A percentile compares a stretch with the other conserved stretches of the same genome.
phyloP scores from a whole-genome alignment of 2,329 filamentous ascomycete genomes.

The Ophiostoma triangulosporum region DNA sequence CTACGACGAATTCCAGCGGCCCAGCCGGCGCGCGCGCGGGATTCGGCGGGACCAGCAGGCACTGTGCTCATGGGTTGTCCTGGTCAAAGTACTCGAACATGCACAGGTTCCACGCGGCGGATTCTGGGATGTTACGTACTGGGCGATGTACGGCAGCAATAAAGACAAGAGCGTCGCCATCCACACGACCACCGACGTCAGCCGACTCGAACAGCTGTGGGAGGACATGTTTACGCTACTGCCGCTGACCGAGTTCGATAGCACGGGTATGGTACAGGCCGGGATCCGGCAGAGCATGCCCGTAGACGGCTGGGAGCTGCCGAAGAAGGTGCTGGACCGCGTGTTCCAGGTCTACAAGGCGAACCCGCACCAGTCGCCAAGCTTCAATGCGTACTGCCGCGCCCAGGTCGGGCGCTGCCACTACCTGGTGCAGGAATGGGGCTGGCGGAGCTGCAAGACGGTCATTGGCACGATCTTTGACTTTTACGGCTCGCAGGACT shows the following conservation, averaged over 20 bases:
- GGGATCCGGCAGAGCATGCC: conserved; percentile 24
- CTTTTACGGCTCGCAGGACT: conserved; percentile 50
- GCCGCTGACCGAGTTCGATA: conserved; percentile 47
- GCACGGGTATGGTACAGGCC: conserved; percentile 33
- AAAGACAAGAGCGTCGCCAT: conserved; percentile 15
- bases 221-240: conserved; percentile 44
- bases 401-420: conserved; percentile 47
- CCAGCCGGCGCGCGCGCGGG: conserved; percentile 34
- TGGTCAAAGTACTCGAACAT: conserved; percentile 39
- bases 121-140: conserved; percentile 48
- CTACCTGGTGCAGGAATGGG: conserved; percentile 50
- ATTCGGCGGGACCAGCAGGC: conserved; percentile 32
- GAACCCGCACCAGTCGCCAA: conserved; percentile 40
- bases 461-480: conserved; percentile 51
- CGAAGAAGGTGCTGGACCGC: conserved; percentile 41
- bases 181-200: conserved; percentile 27
- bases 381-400: conserved; percentile 53
- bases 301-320: conserved; percentile 47
- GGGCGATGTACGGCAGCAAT: conserved; percentile 20
- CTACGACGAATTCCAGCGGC: conserved; percentile 35
- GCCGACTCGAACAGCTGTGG: conserved; percentile 43
- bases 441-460: conserved; percentile 44
- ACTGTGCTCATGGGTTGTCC: conserved; percentile 43
- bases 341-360: conserved; percentile 45
- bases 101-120: conserved; percentile 35